Evolutionary conservation across 129 eudicot species (phyloP).

Genomic region (Flaveria bidentis): DNA sequence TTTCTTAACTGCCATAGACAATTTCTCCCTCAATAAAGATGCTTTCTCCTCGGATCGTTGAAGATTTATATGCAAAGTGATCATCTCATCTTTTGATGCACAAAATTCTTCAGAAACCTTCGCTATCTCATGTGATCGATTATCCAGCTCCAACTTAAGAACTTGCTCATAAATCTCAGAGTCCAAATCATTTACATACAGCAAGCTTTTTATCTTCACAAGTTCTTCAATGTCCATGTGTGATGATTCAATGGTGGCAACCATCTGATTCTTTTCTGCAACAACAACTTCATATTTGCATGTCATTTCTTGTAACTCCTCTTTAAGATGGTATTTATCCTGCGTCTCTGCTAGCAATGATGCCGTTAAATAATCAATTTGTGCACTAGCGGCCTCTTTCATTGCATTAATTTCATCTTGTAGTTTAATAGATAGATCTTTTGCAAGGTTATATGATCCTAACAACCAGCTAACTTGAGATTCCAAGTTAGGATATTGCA

Average conservation of each 20-base stretch:
- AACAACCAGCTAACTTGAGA: constrained; percentile 59
- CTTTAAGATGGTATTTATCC: constrained; percentile 53
- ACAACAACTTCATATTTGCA: constrained; percentile 40
- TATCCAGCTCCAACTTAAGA: constrained; percentile 48
- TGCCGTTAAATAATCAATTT: constrained; percentile 54
- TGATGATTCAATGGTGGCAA: constrained; percentile 38
- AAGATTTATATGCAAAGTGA: constrained; percentile 50
- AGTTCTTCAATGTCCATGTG: constrained; percentile 36
- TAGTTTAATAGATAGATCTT: constrained; percentile 43
- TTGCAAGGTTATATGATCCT: constrained; percentile 49
- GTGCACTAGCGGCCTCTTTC: constrained; percentile 52
- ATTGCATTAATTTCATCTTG: constrained; percentile 48
- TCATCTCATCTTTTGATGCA: constrained; percentile 54
- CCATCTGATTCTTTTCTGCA: constrained; percentile 54
- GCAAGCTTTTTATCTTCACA: constrained; percentile 52
- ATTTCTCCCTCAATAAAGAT: constrained; percentile 69
- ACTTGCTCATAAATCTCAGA: constrained; percentile 53
- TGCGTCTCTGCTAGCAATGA: constrained; percentile 55
- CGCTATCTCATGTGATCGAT: constrained; percentile 43
- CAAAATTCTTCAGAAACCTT: constrained; percentile 49
- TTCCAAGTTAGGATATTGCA: constrained; percentile 51
- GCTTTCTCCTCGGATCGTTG: constrained; percentile 75
- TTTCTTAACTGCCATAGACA: constrained; percentile 93
- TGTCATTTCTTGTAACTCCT: constrained; percentile 55
- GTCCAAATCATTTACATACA: constrained; percentile 59